Base-by-base conservation (phyloP, 139 green algal genomes). In the Edaphochlamys debaryana region DNA sequence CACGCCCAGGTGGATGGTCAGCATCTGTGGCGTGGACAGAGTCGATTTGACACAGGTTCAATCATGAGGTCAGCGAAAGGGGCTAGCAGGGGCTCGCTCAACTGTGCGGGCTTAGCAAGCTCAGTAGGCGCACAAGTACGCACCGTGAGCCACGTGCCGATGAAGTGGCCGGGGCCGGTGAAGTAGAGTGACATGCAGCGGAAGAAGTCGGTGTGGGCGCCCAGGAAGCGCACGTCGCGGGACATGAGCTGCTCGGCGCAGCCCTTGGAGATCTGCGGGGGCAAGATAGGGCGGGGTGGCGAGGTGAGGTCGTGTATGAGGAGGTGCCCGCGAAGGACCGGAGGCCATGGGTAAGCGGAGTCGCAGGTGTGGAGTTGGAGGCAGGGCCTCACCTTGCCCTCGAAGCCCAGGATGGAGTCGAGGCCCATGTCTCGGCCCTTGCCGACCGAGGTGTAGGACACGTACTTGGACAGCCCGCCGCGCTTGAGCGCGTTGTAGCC, bases 401-500 rank as follows among this genome's bases (percentile, higher is more conserved):
- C 95, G 64, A 98, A 98, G 36, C 82, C 76, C 79, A 95, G 93
- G 78, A 98, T 97, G 52, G 93, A 95, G 60, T 96, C 94, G 40
- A 98, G 94, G 38, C 94, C 94, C 89, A 98, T 96, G 85, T 98
- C 95, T 34, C 94, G 88, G 54, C 94, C 94, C 91, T 98, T 98
- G 71, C 94, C 92, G 66, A 89, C 80, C 29, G 67, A 79, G 70
- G 97, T 96, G 92, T 97, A 96, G 67, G 95, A 93, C 52, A 94
- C 92, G 85, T 97, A 97, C 54, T 93, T 94, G 73, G 95, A 89
- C 32, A 89, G 73, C 5, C 93, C 94, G 32, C 94, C 92, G 13
- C 95, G 88, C 72, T 95, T 83, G 13, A 90, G 91, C 62, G 89
- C 87, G 85, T 98, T 98, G 85, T 96, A 94, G 11, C 92, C 91